Percentiles rank a stretch among this genome's conserved stretches.
phyloP scores from a whole-genome alignment of 495 filamentous ascomycete genomes.

The Daldinia decipiens region DNA sequence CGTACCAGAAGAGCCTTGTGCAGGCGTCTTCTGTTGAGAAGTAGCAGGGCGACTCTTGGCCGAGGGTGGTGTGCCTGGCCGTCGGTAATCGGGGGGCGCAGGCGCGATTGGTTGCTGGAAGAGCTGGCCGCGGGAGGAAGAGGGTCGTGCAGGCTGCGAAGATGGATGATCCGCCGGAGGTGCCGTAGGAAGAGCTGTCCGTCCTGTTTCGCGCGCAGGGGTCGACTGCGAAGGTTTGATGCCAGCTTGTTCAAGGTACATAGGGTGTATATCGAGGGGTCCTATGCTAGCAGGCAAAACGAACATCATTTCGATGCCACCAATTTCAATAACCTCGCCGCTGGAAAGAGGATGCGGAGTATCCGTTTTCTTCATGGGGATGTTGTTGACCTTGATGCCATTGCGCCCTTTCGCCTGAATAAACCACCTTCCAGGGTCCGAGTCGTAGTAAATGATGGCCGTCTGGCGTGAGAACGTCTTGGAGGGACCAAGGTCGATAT shows the following conservation, averaged over 20 bases:
- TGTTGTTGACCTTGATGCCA: constrained; percentile 82
- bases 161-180: constrained; percentile 57
- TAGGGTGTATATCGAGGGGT: constrained; percentile 65
- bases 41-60: constrained; percentile 49
- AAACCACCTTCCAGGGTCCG: constrained; percentile 75
- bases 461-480: constrained; percentile 91
- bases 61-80: constrained; percentile 73
- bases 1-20: constrained; percentile 53
- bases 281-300: constrained; percentile 75
- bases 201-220: constrained; percentile 45
- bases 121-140: constrained; percentile 41
- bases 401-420: constrained; percentile 90
- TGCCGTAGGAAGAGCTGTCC: constrained; percentile 55
- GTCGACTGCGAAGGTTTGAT: constrained; percentile 36
- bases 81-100: constrained; percentile 73
- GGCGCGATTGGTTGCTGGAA: constrained; percentile 70
- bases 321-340: constrained; percentile 89
- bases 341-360: constrained; percentile 69
- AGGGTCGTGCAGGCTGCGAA: constrained; percentile 44
- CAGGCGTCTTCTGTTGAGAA: constrained; percentile 56
- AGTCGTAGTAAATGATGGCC: constrained; percentile 84
- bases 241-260: constrained; percentile 63
- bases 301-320: constrained; percentile 97
- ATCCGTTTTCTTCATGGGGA: constrained; percentile 66
- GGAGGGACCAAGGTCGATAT: constrained; percentile 93